Evolutionary conservation across 192 early-diverging fungal species (phyloP).

Genomic region (Geosiphon pyriformis): DNA sequence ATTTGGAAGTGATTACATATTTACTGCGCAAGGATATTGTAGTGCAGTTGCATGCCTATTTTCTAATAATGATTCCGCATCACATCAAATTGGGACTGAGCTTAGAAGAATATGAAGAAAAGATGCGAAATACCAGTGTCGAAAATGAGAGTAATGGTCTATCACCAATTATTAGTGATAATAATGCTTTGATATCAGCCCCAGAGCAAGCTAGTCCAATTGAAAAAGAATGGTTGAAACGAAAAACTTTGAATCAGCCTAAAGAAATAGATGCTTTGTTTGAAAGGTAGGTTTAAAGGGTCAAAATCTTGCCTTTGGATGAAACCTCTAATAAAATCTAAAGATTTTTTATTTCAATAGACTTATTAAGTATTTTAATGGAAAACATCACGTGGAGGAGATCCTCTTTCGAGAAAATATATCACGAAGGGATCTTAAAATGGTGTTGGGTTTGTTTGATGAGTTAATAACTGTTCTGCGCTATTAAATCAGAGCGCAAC

Average conservation of each 20-base stretch:
- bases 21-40: slow-evolving; percentile 72
- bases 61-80: slow-evolving; percentile 56
- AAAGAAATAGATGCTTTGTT: slow-evolving; percentile 51
- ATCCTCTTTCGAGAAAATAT: slow-evolving; percentile 53
- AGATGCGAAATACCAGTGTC: slow-evolving; percentile 18
- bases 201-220: slow-evolving; percentile 42
- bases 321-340: neutral
- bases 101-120: slow-evolving; percentile 31
- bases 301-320: neutral
- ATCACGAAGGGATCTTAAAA: slow-evolving; percentile 13
- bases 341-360: slow-evolving; percentile 29
- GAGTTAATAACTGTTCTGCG: slow-evolving; percentile 11
- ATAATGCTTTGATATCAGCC: slow-evolving; percentile 26
- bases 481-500: too few relatives aligned
- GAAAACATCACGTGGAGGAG: slow-evolving; percentile 73
- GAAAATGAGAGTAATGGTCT: slow-evolving; percentile 23
- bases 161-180: slow-evolving; percentile 26
- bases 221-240: slow-evolving; percentile 46
- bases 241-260: slow-evolving; percentile 48
- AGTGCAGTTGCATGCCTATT: slow-evolving; percentile 78
- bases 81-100: slow-evolving; percentile 46
- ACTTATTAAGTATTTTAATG: slow-evolving; percentile 71
- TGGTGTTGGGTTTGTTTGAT: slow-evolving; percentile 14
- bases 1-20: slow-evolving; percentile 78
- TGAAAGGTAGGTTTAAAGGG: slow-evolving; percentile 37